Evolutionary conservation across 169 alveolate genomes (phyloP), one percentile per base, ranked within the genome.

Genomic region (Theileria parva): DNA sequence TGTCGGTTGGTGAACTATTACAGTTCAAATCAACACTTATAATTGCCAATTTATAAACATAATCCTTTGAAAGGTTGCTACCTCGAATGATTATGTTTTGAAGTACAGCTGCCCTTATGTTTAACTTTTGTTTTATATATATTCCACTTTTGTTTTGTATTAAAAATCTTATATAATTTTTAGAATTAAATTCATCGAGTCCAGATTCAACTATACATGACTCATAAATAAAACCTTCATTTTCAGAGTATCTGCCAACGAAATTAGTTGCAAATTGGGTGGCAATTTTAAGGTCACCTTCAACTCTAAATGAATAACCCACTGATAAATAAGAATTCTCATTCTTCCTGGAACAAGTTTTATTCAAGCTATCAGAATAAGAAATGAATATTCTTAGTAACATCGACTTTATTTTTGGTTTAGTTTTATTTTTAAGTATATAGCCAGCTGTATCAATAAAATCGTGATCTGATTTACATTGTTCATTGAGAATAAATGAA

Each of bases 11-110:
- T 63, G 71, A n/a, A 0, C 32, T 61, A 23, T 17, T 13, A 27
- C 77, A 68, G 9, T 21, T 50, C 34, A 50, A 37, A 37, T 51
- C 60, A 17, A 59, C 19, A 8, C 64, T 17, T 17, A 68, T 51
- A 25, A 68, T 51, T 13, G 21, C 21, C 34, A 68, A 61, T 59
- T 51, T 32, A 21, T 68, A 50, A n/a, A 15, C 51, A 17, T 50
- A 17, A 27, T 21, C 25, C 21, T 68, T 39, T 19, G 63, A 28
- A 63, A 77, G 0, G 7, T 25, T 15, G 27, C 15, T 51, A 0
- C 86, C 89, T 21, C 74, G 53, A 8, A 83, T 17, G 17, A 34
- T 67, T 17, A 83, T 73, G 55, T 83, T 80, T 57, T 83, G 85
- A 5, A 17, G 15, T 8, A 57, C 39, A 1, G 27, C 70, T 0